These are phyloP conservation scores for Kodamaea neixiangensis DNA, from an alignment of 805 yeast genomes.

Conservation along the genomic window DNA sequence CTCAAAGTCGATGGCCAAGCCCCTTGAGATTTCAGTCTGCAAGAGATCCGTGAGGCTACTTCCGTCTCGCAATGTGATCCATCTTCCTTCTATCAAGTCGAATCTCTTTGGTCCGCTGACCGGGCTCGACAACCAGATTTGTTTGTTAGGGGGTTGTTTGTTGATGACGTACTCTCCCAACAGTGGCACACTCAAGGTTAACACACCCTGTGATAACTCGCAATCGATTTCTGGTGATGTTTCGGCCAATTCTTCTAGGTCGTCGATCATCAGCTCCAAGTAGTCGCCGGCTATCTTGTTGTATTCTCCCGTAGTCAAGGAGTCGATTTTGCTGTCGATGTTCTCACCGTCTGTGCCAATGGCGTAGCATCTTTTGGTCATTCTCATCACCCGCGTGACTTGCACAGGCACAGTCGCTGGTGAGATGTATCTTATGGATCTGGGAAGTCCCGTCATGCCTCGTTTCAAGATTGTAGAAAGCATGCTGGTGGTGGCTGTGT, in stretches of 20 bases:
- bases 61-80: slow-evolving; percentile 78
- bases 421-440: not conserved
- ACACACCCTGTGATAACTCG: slow-evolving; percentile 84
- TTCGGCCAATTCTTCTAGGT: slow-evolving; percentile 69
- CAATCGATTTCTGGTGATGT: slow-evolving; percentile 63
- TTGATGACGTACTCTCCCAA: slow-evolving; percentile 88
- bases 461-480: not conserved
- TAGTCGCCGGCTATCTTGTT: slow-evolving; percentile 65
- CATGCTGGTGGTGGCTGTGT: not conserved
- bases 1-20: slow-evolving; percentile 23
- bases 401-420: not conserved
- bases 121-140: slow-evolving; percentile 94
- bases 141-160: slow-evolving; percentile 97
- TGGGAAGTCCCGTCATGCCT: not conserved
- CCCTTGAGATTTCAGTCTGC: slow-evolving; percentile 32
- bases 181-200: slow-evolving; percentile 69
- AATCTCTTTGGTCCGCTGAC: slow-evolving; percentile 82
- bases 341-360: slow-evolving; percentile 53
- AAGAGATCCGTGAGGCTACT: slow-evolving; percentile 36
- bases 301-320: slow-evolving; percentile 54
- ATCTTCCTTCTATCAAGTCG: slow-evolving; percentile 70
- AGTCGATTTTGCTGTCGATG: slow-evolving; percentile 53
- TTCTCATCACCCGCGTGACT: not conserved
- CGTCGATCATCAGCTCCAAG: slow-evolving; percentile 66
- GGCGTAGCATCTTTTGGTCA: slow-evolving; percentile 14